phyloP scores from a whole-genome alignment of 208 protist genomes.

The Naegleria fowleri region DNA sequence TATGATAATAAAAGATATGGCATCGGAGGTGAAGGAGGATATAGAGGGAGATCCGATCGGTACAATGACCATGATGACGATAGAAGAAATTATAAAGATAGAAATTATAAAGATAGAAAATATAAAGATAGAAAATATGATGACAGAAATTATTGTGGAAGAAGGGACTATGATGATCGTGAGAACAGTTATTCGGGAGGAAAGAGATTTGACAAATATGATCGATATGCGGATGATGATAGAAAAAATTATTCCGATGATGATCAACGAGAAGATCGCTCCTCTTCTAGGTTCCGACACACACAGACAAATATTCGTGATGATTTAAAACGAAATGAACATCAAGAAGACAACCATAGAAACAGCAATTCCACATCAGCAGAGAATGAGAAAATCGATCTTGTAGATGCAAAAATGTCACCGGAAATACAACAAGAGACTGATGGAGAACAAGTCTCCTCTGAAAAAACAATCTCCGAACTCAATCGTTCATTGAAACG shows the following conservation, averaged over 20 bases:
- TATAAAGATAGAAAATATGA: too few relatives aligned
- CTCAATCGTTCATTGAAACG: background rate
- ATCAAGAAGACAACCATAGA: background rate
- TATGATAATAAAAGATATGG: too few relatives aligned
- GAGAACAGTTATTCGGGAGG: background rate
- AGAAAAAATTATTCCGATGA: background rate
- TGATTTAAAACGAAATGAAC: background rate
- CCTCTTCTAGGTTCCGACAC: background rate
- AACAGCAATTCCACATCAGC: background rate
- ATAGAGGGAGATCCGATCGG: too few relatives aligned
- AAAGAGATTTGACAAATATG: background rate
- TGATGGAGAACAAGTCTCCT: too few relatives aligned
- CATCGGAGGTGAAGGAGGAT: too few relatives aligned
- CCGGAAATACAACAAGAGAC: background rate
- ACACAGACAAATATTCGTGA: background rate
- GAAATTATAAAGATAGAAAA: too few relatives aligned
- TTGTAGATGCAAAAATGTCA: too few relatives aligned
- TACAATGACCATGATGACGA: too few relatives aligned
- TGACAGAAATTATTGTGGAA: too few relatives aligned
- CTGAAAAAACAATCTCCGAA: too few relatives aligned
- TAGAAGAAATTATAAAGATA: too few relatives aligned
- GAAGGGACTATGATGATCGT: background rate
- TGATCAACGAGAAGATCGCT: background rate
- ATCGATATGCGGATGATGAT: background rate
- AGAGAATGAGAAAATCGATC: too few relatives aligned